A percentile compares a stretch with the other conserved stretches of the same genome.
Conservation (phyloP, 2,329 filamentous ascomycete genomes). For the Sporothrix mexicana region DNA sequence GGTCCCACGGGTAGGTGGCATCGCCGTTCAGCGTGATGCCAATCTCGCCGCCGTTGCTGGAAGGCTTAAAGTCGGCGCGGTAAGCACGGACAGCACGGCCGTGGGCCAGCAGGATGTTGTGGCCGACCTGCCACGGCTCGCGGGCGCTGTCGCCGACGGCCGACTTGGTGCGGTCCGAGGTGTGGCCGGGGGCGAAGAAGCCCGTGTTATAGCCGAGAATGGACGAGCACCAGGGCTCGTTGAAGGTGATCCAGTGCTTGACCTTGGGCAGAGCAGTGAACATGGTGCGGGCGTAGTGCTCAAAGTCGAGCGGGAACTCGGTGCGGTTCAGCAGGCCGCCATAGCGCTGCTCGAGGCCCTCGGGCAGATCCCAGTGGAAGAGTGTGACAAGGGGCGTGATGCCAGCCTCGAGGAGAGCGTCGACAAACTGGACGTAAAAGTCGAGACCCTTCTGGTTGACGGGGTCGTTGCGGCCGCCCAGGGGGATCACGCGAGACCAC, state of each 20-base stretch:
- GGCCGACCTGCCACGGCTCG: conserved; percentile 83
- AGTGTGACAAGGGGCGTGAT: conserved; percentile 84
- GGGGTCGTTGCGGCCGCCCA: conserved; percentile 82
- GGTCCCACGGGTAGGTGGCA: conserved; percentile 82
- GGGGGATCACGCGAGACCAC: conserved; percentile 82
- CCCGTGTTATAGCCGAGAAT: conserved; percentile 81
- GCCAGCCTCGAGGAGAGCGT: conserved; percentile 75
- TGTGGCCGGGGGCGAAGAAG: conserved; percentile 80
- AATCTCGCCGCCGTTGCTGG: conserved; percentile 72
- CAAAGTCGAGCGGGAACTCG: conserved; percentile 83
- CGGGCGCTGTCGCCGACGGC: conserved; percentile 73
- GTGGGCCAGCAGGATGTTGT: conserved; percentile 80
- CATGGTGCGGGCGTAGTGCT: conserved; percentile 75
- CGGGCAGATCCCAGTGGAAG: conserved; percentile 87
- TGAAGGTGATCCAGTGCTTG: conserved; percentile 89
- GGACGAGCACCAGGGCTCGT: conserved; percentile 86
- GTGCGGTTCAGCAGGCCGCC: conserved; percentile 79
- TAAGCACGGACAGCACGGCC: conserved; percentile 81
- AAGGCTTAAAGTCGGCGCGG: conserved; percentile 77
- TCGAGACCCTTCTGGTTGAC: conserved; percentile 78
- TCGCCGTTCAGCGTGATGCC: conserved; percentile 90
- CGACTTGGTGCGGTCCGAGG: conserved; percentile 74
- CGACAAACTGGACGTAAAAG: conserved; percentile 79
- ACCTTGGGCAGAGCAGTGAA: conserved; percentile 78
- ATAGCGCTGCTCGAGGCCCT: conserved; percentile 78